phyloP scores from a whole-genome alignment of 257 asterid genomes.

The Verbena officinalis region DNA sequence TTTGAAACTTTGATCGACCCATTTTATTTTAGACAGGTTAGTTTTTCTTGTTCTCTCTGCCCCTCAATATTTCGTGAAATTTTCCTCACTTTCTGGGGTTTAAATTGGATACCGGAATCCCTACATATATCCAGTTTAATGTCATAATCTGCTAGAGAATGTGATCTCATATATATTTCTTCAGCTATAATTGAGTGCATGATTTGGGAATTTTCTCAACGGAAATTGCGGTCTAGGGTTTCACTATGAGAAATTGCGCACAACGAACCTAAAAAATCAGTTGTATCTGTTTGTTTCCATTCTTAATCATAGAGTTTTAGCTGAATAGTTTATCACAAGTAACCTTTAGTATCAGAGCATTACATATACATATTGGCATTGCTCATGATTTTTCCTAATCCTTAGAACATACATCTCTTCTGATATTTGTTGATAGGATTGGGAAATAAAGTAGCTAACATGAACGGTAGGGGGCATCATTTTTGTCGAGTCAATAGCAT shows the following conservation, averaged over 20 bases:
- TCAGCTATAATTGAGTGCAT: slow-evolving; percentile 3
- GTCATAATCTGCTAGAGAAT: background rate
- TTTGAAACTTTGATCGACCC: background rate
- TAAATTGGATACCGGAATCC: background rate
- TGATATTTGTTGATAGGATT: background rate
- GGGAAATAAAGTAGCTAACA: background rate
- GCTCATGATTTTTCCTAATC: slow-evolving; percentile 6
- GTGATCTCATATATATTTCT: background rate
- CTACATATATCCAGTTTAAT: background rate
- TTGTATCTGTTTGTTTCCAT: no score
- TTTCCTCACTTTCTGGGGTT: background rate
- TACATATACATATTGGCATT: no score
- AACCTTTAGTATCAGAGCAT: background rate
- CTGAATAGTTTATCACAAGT: no score
- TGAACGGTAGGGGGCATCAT: background rate
- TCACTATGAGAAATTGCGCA: background rate
- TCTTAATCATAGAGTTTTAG: no score
- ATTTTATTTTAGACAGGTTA: background rate
- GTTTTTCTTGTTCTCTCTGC: background rate
- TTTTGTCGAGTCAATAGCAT: no score
- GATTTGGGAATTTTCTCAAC: background rate
- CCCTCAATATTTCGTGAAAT: background rate
- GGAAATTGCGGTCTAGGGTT: slow-evolving; percentile 29
- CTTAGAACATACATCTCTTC: background rate
- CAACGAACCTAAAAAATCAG: background rate